Evolutionary conservation across 2,329 filamentous ascomycete species (phyloP), one percentile per base, ranked within the genome.

Genomic region (Blumeria hordei): DNA sequence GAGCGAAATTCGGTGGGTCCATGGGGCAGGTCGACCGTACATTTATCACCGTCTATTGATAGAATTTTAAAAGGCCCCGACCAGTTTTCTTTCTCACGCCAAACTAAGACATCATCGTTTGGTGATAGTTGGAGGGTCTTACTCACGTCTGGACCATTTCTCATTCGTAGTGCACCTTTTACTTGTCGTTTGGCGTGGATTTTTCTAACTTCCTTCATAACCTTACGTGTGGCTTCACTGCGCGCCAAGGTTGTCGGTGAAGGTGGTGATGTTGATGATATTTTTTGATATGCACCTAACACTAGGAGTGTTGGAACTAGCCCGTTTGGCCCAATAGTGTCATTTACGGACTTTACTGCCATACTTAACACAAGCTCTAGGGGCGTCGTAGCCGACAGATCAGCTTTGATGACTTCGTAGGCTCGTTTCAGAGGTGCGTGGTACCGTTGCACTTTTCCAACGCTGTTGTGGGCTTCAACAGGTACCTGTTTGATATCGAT

Each of bases 131-230:
- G 34, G 41, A 55, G 37, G 1, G 56, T 45, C 0, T n/a, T n/a
- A 28, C 49, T 32, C 1, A 43, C 49, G 34, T 35, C 36, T 14
- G 52, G 51, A 6, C 54, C 41, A 34, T 58, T 58, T 1, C 51
- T 6, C 7, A 18, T 55, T 33, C 41, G 36, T 0, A 58, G 21
- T 2, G 53, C 53, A 16, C 56, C 54, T 14, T 52, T 12, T 16
- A 56, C 21, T 34, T 58, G 3, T 12, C 53, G 21, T 33, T 32
- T 43, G 10, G 47, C 37, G n/a, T 35, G 41, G 7, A 52, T 16
- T 10, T 56, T 57, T 11, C 45, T 14, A 34, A 56, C 32, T 53
- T 56, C 55, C 5, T 51, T 54, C 45, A 56, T 57, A 9, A 54
- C 57, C 18, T 57, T 56, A 11, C 50, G 51, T 11, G 56, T 32